Evolutionary conservation across 495 filamentous ascomycete genomes (phyloP).

Genomic region (Clavariopsis aquatica): DNA sequence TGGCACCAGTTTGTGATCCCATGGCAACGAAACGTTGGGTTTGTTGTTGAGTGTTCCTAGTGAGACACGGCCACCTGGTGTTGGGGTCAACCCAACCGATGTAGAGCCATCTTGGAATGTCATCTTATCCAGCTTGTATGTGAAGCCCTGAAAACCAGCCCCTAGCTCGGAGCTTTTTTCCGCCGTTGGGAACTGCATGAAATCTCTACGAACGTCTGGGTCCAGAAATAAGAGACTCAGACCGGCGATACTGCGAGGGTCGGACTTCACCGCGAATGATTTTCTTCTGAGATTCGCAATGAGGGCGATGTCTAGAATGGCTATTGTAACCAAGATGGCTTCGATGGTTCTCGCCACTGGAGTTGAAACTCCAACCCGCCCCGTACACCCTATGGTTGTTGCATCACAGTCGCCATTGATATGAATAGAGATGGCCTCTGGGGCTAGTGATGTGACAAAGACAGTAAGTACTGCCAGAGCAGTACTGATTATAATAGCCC

Average conservation of each 20-base stretch:
- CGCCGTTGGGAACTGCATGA: not conserved
- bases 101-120: not conserved
- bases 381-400: not conserved
- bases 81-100: not conserved
- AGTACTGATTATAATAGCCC: not conserved
- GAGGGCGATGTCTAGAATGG: not conserved
- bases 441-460: not conserved
- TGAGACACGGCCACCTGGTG: not conserved
- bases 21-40: not conserved
- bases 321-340: not conserved
- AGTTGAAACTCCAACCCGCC: not conserved
- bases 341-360: slow-evolving; percentile 8
- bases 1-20: not conserved
- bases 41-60: not conserved
- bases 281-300: not conserved
- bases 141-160: not conserved
- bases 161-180: not conserved
- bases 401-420: not conserved
- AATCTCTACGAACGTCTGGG: slow-evolving; percentile 3
- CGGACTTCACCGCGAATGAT: not conserved
- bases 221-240: not conserved
- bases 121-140: not conserved
- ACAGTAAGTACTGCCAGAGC: not conserved
- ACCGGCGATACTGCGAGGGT: slow-evolving; percentile 12
- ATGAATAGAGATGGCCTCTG: slow-evolving; percentile 11